Evolutionary conservation across 202 grass and related monocot species (phyloP), one percentile per base, ranked within the genome.

Genomic region (Hordeum pubiflorum): DNA sequence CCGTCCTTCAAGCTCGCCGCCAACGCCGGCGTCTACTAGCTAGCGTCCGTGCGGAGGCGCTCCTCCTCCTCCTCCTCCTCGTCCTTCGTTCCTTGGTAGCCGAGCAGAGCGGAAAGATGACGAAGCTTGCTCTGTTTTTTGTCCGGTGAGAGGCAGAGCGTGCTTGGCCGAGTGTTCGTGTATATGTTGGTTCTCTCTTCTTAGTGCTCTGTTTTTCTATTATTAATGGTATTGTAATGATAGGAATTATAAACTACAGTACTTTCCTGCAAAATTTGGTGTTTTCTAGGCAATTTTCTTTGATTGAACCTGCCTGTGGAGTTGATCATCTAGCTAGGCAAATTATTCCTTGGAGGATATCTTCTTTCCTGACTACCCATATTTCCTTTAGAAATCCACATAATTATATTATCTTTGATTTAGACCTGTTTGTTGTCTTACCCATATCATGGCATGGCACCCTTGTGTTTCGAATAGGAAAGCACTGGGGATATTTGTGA

Each of bases 111-210:
- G 7, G 26, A 63, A 38, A 14, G 79, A 63, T 56, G 39, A 55
- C 23, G 5, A 43, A 63, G 24, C 71, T 76, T 84, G 77, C 43
- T 89, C 48, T 78, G 72, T 68, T 74, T 72, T 83, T 72, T 57
- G 22, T 17, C 22, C 2, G 37, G 58, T 26, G 75, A 55, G 70
- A 33, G 70, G 2, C 56, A 33, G 55, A 44, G 52, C 43, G 20
- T 6, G 31, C 33, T 4, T 31, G 38, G 36, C 48, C 12, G 7
- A 3, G 34, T 58, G 9, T 32, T 17, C 13, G 1, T 64, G 56
- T 77, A 67, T 48, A 82, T 73, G 65, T 14, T 72, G 7, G 1
- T 50, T 50, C 6, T 44, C n/a, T 78, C 48, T 55, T 67, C 1
- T 32, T 32, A 13, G 12, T 43, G 9, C 24, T 41, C 20, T 46